Evolutionary conservation across 805 yeast species (phyloP).

Genomic region (Ogataea pini): DNA sequence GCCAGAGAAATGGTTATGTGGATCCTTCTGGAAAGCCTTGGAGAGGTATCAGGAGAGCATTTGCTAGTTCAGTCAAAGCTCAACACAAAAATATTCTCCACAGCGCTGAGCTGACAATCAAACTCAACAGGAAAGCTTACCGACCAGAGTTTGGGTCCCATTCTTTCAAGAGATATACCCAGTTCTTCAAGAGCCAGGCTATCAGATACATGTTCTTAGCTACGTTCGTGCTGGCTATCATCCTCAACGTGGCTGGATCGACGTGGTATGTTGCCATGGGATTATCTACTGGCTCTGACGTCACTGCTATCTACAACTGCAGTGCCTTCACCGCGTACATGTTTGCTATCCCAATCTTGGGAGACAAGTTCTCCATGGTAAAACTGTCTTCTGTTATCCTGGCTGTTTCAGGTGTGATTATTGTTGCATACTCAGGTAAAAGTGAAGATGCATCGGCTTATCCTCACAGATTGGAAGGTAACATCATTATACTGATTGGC

Average conservation of each 20-base stretch:
- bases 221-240: slow-evolving; percentile 48
- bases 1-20: slow-evolving; percentile 21
- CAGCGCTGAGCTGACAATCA: slow-evolving; percentile 37
- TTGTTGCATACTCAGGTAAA: slow-evolving; percentile 70
- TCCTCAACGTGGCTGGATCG: slow-evolving; percentile 73
- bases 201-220: slow-evolving; percentile 47
- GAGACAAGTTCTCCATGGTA: slow-evolving; percentile 62
- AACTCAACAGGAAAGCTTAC: slow-evolving; percentile 32
- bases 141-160: slow-evolving; percentile 34
- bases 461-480: slow-evolving; percentile 68
- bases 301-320: slow-evolving; percentile 88
- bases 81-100: slow-evolving; percentile 45
- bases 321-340: slow-evolving; percentile 87
- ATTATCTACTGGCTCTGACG: slow-evolving; percentile 77
- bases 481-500: slow-evolving; percentile 68
- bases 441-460: slow-evolving; percentile 34
- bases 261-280: slow-evolving; percentile 88
- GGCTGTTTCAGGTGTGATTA: slow-evolving; percentile 73
- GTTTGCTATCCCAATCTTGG: slow-evolving; percentile 73
- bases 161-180: slow-evolving; percentile 28
- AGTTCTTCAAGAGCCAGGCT: slow-evolving; percentile 47
- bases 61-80: slow-evolving; percentile 40
- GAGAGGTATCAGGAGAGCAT: slow-evolving; percentile 34
- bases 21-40: slow-evolving; percentile 29
- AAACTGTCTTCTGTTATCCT: slow-evolving; percentile 68